A percentile compares a stretch with the other conserved stretches of the same genome.
phyloP scores from a whole-genome alignment of 139 green algal species.

The Chlorella ohadii region DNA sequence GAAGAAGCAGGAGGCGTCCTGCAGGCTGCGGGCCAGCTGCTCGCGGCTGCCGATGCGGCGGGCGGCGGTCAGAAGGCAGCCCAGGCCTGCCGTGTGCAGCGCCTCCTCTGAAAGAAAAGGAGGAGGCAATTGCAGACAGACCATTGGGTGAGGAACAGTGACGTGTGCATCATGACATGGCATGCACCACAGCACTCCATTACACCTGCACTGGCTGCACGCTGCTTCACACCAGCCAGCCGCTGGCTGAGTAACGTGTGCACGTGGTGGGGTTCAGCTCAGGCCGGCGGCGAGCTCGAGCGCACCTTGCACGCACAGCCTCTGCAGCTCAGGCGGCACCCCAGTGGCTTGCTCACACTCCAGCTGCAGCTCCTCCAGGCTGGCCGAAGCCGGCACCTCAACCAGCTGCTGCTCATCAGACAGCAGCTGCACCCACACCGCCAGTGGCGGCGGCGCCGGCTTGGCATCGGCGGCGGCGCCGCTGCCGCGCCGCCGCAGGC shows the following conservation, averaged over 20 bases:
- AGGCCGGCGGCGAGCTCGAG: no score
- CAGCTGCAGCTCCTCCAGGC: conserved; percentile 2
- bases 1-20: conserved; percentile 15
- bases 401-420: not conserved
- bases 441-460: not conserved
- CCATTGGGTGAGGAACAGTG: no score
- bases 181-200: no score
- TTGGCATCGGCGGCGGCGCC: not conserved
- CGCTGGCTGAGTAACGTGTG: no score
- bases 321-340: not conserved
- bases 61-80: not conserved
- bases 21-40: conserved; percentile 1
- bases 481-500: not conserved
- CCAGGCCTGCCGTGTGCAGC: not conserved
- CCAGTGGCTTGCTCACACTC: not conserved
- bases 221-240: no score
- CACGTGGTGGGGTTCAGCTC: no score
- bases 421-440: not conserved
- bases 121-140: no score
- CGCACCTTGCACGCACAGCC: conserved; percentile 4
- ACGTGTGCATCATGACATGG: no score
- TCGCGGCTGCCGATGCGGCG: not conserved
- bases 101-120: conserved; percentile 4
- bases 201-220: no score
- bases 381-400: not conserved